Percentiles rank a stretch among this genome's conserved stretches.
Conservation (phyloP, 768 basidiomycete species). For the Tricholomella constricta region DNA sequence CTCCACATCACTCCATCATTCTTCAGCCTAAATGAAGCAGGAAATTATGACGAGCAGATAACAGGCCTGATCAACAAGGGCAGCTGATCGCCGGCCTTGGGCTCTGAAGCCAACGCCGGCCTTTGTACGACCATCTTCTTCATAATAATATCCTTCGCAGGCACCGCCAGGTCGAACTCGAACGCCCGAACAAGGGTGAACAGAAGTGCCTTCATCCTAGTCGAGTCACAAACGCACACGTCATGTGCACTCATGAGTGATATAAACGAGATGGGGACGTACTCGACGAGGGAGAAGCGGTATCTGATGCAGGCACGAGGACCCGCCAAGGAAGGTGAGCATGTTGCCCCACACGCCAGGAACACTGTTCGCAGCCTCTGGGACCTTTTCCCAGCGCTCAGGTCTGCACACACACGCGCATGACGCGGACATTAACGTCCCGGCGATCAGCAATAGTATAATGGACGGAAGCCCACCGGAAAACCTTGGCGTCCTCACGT, state of each 20-base stretch:
- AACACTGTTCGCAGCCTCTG: slow-evolving; percentile 43
- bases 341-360: slow-evolving; percentile 65
- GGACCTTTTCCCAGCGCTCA: slow-evolving; percentile 58
- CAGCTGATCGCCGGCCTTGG: slow-evolving; percentile 41
- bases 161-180: slow-evolving; percentile 56
- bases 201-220: slow-evolving; percentile 41
- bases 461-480: slow-evolving; percentile 42
- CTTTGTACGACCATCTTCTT: slow-evolving; percentile 42
- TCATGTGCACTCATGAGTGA: neutral
- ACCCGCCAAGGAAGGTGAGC: slow-evolving; percentile 64
- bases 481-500: slow-evolving; percentile 61
- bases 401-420: slow-evolving; percentile 43
- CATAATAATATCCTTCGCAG: slow-evolving; percentile 42
- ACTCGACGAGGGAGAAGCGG: slow-evolving; percentile 61
- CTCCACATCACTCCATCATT: slow-evolving; percentile 19
- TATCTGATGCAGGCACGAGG: slow-evolving; percentile 69
- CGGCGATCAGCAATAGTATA: neutral
- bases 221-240: neutral
- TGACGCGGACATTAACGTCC: slow-evolving; percentile 25
- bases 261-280: slow-evolving; percentile 17
- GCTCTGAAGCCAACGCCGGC: slow-evolving; percentile 44
- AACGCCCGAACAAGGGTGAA: slow-evolving; percentile 55
- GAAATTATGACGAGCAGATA: neutral
- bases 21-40: neutral
- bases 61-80: slow-evolving; percentile 40